These are phyloP conservation scores for Quercus tomentella DNA, from an alignment of 331 rosid genomes.

Conservation along the genomic window DNA sequence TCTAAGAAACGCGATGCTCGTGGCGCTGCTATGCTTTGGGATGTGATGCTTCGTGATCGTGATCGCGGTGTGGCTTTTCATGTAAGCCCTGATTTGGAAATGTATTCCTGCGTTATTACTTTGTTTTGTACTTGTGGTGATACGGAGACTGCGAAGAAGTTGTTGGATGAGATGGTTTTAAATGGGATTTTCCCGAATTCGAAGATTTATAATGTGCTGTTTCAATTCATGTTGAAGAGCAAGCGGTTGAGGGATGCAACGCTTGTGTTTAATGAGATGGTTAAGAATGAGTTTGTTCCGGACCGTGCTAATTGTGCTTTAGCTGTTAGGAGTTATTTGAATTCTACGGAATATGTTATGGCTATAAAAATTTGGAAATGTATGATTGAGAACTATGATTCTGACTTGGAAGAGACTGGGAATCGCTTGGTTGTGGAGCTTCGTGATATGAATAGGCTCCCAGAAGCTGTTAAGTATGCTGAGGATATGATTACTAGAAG, in stretches of 20 bases:
- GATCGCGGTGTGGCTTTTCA: not conserved
- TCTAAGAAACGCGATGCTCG: constrained; percentile 25
- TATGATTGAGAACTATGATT: constrained; percentile 36
- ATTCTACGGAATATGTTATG: constrained; percentile 34
- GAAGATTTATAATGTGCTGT: constrained; percentile 46
- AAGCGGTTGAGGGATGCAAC: constrained; percentile 19
- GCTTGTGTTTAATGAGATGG: constrained; percentile 46
- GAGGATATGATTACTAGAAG: constrained; percentile 56
- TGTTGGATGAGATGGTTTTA: constrained; percentile 58
- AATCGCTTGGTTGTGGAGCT: constrained; percentile 50
- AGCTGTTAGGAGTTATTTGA: constrained; percentile 45
- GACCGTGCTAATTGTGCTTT: constrained; percentile 44
- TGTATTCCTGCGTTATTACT: constrained; percentile 55
- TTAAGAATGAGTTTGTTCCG: constrained; percentile 61
- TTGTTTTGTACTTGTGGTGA: constrained; percentile 37
- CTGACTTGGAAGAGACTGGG: constrained; percentile 46
- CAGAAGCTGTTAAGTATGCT: constrained; percentile 57
- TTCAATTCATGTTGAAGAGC: constrained; percentile 40
- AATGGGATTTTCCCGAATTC: constrained; percentile 50
- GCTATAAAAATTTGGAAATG: constrained; percentile 57
- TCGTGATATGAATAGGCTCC: constrained; percentile 37
- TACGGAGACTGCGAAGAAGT: constrained; percentile 24
- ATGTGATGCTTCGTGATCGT: constrained; percentile 30
- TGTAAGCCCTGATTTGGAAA: constrained; percentile 26
- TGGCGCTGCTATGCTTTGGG: constrained; percentile 54